These are phyloP conservation scores for Apophysomyces ossiformis DNA, from an alignment of 371 early-diverging fungal genomes.

Conservation along the genomic window DNA sequence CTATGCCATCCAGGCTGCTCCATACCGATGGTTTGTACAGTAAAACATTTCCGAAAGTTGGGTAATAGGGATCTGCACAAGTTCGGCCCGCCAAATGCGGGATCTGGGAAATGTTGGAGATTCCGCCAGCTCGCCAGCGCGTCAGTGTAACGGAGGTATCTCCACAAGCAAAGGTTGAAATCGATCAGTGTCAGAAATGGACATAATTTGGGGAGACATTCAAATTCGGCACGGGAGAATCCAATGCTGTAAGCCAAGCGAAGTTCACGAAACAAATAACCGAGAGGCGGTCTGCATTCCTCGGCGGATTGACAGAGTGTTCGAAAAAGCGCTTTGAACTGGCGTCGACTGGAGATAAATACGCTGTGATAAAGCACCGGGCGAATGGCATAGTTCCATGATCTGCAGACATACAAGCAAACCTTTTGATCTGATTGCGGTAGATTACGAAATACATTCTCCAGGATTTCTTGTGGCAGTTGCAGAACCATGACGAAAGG, in stretches of 20 bases:
- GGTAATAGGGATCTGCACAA: not conserved
- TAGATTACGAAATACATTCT: not conserved
- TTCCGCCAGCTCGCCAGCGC: not conserved
- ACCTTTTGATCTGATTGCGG: not conserved
- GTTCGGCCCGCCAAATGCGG: not conserved
- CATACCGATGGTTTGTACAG: not conserved
- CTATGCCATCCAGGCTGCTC: constrained; percentile 6
- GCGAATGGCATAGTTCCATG: not conserved
- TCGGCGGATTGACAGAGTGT: not conserved
- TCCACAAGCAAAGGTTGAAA: not conserved
- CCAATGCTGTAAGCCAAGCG: not conserved
- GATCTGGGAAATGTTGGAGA: not conserved
- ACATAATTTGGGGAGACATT: constrained; percentile 5
- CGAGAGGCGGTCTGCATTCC: not conserved
- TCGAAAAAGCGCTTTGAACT: not conserved
- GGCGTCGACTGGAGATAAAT: not conserved
- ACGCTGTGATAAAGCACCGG: not conserved
- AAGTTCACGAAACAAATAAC: not conserved
- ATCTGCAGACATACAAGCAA: not conserved
- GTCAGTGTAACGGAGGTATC: not conserved
- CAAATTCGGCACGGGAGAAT: constrained; percentile 6
- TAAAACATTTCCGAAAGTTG: not conserved
- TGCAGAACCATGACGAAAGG: not conserved
- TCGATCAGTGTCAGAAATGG: constrained; percentile 2
- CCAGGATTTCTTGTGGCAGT: not conserved